Conservation (phyloP, 2,329 filamentous ascomycete species). For the Akanthomyces muscarius region DNA sequence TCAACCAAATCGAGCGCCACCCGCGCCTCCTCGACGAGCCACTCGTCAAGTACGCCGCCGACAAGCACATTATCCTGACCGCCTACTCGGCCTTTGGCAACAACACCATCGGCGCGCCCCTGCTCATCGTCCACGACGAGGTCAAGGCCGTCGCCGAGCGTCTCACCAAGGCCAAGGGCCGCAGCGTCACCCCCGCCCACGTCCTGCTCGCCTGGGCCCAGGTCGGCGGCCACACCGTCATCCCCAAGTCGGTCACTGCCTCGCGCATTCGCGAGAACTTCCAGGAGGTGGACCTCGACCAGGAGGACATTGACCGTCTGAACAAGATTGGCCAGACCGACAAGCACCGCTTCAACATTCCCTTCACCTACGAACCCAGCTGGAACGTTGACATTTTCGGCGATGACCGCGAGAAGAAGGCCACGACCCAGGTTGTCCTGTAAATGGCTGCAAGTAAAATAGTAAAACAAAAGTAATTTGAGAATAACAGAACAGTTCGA, state of each 20-base stretch:
- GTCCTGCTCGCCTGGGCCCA: conserved; percentile 56
- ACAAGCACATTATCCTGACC: conserved; percentile 63
- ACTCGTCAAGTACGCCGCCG: conserved; percentile 56
- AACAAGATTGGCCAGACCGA: conserved; percentile 55
- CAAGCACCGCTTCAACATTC: conserved; percentile 41
- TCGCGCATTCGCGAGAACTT: conserved; percentile 68
- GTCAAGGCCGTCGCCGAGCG: conserved; percentile 54
- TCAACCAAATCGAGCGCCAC: conserved; percentile 68
- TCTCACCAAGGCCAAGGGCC: conserved; percentile 31
- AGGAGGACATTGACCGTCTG: conserved; percentile 56
- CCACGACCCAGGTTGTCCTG: conserved; percentile 44
- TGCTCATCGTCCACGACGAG: conserved; percentile 54
- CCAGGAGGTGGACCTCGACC: conserved; percentile 58
- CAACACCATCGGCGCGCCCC: conserved; percentile 41
- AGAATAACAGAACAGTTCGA: background rate
- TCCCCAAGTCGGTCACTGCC: conserved; percentile 69
- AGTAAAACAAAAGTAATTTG: background rate
- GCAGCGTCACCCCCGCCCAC: conserved; percentile 40
- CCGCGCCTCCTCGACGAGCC: conserved; percentile 56
- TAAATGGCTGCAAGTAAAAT: conserved; percentile 22
- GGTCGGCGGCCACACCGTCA: conserved; percentile 62
- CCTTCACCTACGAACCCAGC: conserved; percentile 42
- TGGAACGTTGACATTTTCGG: conserved; percentile 56
- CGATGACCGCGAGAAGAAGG: conserved; percentile 49
- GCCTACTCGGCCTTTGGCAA: conserved; percentile 58